These are phyloP conservation scores for Daedaleopsis nitida DNA, from an alignment of 768 basidiomycete genomes.

Conservation along the genomic window DNA sequence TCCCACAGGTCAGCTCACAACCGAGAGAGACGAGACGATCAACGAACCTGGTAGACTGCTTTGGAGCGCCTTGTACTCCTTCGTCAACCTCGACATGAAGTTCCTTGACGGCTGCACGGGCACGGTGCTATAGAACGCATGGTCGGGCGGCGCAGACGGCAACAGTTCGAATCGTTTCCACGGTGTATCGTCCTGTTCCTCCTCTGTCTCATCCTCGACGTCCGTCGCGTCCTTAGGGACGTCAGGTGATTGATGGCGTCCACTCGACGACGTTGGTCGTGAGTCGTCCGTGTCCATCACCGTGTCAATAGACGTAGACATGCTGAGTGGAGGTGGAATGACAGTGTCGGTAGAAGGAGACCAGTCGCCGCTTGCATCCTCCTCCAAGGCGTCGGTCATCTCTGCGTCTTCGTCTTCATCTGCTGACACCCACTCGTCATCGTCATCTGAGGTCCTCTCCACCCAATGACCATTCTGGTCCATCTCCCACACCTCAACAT, in stretches of 20 bases:
- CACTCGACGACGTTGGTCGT: constrained; percentile 2
- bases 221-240: constrained; percentile 32
- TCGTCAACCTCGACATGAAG: constrained; percentile 75
- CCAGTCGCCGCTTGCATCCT: constrained; percentile 30
- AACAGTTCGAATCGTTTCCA: constrained; percentile 88
- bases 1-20: neutral
- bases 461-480: constrained; percentile 43
- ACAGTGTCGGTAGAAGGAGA: constrained; percentile 25
- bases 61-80: constrained; percentile 81
- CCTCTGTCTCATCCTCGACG: constrained; percentile 28
- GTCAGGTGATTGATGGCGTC: constrained; percentile 26
- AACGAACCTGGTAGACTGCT: constrained; percentile 79
- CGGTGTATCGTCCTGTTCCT: constrained; percentile 38
- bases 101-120: constrained; percentile 67
- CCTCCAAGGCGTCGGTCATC: constrained; percentile 42
- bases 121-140: constrained; percentile 70
- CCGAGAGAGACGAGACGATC: neutral
- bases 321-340: constrained; percentile 5
- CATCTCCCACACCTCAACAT: constrained; percentile 42
- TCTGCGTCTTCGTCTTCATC: constrained; percentile 31
- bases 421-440: constrained; percentile 36
- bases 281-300: constrained; percentile 7
- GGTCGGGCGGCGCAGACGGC: constrained; percentile 75
- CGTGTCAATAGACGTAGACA: constrained; percentile 6
- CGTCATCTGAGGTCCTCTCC: constrained; percentile 25